Evolutionary conservation across 1,284 basidiomycete species (phyloP), one percentile per base, ranked within the genome.

Genomic region (Thecaphora thlaspeos): DNA sequence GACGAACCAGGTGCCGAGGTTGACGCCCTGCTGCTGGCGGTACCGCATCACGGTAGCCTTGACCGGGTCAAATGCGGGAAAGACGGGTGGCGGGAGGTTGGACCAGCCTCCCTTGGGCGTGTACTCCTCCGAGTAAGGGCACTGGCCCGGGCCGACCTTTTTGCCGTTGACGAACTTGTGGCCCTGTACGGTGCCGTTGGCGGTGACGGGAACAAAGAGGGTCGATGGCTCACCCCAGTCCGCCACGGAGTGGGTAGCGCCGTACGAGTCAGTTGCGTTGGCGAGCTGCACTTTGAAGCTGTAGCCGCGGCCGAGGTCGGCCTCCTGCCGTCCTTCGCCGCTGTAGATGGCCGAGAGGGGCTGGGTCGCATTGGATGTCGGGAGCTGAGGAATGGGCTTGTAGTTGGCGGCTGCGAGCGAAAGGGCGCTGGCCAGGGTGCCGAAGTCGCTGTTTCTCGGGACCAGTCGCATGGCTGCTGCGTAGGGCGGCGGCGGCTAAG

Each of bases 1-100:
- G 1, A 88, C 87, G 68, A 89, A 88, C 71, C 71, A 73, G 11
- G 69, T 47, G 38, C 71, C 71, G 8, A 63, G 52, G 36, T 73
- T 73, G 48, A 73, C 69, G 34, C 69, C 71, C 46, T 68, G 55
- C 51, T 73, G 71, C 53, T 71, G 53, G n/a, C 71, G 69, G 37
- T 73, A 73, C 21, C 71, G 66, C 67, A 73, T 68, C 39, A 70
- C 66, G 51, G 61, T 76, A 14, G 75, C 66, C 34, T 68, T 67
- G 21, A 71, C 66, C 1, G 69, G 59, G 50, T 77, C 73, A 38
- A 71, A 77, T 12, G 43, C 47, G 11, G 70, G 64, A 37, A 71
- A 77, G 15, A 48, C 30, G 26, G 71, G 72, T 5, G 65, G 26
- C 15, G 70, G 57, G 12, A 73, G 57, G 17, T 47, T 52, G 26